These are phyloP conservation scores for Tolypocladium nubicola DNA, from an alignment of 2,329 filamentous ascomycete species.

Conservation along the genomic window DNA sequence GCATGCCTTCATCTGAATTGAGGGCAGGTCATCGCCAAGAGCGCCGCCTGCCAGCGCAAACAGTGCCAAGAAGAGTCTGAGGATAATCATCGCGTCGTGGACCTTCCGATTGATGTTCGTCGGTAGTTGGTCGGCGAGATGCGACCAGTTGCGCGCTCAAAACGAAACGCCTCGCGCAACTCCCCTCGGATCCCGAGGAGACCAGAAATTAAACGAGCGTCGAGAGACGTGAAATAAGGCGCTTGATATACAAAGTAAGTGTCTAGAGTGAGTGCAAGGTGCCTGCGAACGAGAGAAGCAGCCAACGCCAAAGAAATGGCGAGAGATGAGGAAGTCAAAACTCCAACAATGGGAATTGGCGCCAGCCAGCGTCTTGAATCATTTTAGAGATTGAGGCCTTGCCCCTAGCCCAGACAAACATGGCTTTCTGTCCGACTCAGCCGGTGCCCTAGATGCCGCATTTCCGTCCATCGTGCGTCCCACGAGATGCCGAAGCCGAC, in stretches of 20 bases:
- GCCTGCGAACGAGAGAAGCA: neutral
- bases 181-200: neutral
- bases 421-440: neutral
- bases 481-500: neutral
- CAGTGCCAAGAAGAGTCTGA: constrained; percentile 19
- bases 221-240: neutral
- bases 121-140: neutral
- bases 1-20: constrained; percentile 59
- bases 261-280: neutral
- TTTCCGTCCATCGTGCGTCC: neutral
- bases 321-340: neutral
- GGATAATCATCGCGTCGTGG: no score
- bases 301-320: neutral
- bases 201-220: neutral
- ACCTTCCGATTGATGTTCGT: neutral
- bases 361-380: neutral
- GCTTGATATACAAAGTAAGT: neutral
- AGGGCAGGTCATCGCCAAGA: constrained; percentile 35
- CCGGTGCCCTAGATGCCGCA: neutral
- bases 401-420: neutral
- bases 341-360: neutral
- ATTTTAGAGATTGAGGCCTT: neutral
- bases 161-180: no score
- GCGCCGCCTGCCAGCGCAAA: constrained; percentile 31
- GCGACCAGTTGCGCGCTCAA: neutral